Evolutionary conservation across 2,329 filamentous ascomycete species (phyloP), one percentile per base, ranked within the genome.

Genomic region (Huntiella abstrusa): DNA sequence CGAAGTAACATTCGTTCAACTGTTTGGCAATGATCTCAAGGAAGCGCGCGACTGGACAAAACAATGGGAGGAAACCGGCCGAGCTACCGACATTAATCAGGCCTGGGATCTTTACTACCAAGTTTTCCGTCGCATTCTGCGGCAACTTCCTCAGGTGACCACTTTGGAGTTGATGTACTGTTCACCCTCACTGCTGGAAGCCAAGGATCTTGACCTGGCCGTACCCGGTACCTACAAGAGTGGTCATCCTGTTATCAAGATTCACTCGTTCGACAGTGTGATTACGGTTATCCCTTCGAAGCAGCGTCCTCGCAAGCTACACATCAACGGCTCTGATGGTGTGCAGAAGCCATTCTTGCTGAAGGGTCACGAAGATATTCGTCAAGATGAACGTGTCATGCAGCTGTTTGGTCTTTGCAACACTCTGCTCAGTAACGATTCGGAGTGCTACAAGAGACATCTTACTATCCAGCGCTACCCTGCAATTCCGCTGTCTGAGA

Each of bases 91-190:
- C 59, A 74, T 98, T 40, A 98, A 96, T 58, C 86, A 94, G 62
- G 91, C 91, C 5, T 99, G 91, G 91, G 92, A 99, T 62, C 73
- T 98, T 11, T 99, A 99, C 63, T 98, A 98, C 62, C 86, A 93
- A 53, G 91, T 96, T 1, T 98, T 98, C 75, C 78, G 87, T 51
- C 83, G 92, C 58, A 96, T 99, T 58, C 83, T 82, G 41, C 76
- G 88, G 51, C 92, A 99, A 62, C 66, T 98, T 41, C 87, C 86
- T 3, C 91, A 96, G 56, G 73, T 98, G 53, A 93, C 86, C 54
- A 84, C 80, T 46, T 71, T 99, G 37, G 92, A 98, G 62, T 69
- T 99, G 54, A 85, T 92, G 52, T 98, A 98, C 60, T 93, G 94
- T 55, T 98, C 88, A 13, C 92, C 92, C 3, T 91, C 88, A 59